phyloP scores from a whole-genome alignment of 495 filamentous ascomycete species.

The Penicillium waksmanii region DNA sequence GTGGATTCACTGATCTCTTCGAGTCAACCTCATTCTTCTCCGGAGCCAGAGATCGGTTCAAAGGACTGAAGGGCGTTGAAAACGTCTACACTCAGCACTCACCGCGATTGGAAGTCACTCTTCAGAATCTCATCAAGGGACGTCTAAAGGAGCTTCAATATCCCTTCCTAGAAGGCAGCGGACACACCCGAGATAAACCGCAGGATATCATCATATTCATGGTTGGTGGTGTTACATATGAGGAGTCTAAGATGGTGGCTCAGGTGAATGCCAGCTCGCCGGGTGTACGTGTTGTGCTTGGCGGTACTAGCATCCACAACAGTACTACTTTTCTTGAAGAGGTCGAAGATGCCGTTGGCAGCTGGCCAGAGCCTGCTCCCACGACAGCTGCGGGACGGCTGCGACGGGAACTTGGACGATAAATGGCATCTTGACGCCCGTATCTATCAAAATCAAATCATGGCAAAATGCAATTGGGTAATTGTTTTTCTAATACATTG shows the following conservation, averaged over 20 bases:
- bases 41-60: slow-evolving; percentile 85
- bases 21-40: slow-evolving; percentile 91
- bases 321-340: slow-evolving; percentile 86
- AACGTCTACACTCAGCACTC: slow-evolving; percentile 99
- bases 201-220: slow-evolving; percentile 96
- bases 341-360: slow-evolving; percentile 74
- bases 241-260: slow-evolving; percentile 93
- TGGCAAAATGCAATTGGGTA: slow-evolving; percentile 1
- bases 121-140: slow-evolving; percentile 92
- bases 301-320: slow-evolving; percentile 84
- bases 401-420: slow-evolving; percentile 61
- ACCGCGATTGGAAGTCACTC: slow-evolving; percentile 79
- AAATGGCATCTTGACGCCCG: slow-evolving; percentile 12
- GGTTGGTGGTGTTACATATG: slow-evolving; percentile 89
- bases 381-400: slow-evolving; percentile 73
- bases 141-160: slow-evolving; percentile 81
- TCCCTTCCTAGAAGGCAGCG: slow-evolving; percentile 88
- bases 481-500: not conserved
- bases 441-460: slow-evolving; percentile 4
- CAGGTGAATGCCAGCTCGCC: slow-evolving; percentile 90
- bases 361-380: slow-evolving; percentile 77
- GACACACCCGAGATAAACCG: slow-evolving; percentile 85
- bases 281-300: slow-evolving; percentile 84
- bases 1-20: slow-evolving; percentile 86
- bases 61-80: slow-evolving; percentile 94